Percentiles rank a stretch among this genome's conserved stretches.
Conservation (phyloP, 164 flowering plant species). For the Berberis vulgaris region DNA sequence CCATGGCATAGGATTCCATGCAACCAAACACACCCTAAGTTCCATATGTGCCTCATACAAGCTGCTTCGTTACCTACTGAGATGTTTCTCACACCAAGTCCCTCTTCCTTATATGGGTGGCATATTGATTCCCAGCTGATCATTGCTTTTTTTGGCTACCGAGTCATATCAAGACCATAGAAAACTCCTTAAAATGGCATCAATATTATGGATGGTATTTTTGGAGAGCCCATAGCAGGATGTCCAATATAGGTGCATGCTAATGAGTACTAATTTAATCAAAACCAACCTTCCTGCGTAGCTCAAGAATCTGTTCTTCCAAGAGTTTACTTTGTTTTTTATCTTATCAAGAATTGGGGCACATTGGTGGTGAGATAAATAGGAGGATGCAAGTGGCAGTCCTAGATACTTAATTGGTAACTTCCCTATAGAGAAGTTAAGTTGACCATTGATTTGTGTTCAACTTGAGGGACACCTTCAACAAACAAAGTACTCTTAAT, state of each 20-base stretch:
- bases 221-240: neutral
- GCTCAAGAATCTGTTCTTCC: neutral
- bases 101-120: neutral
- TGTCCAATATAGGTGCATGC: neutral
- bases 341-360: neutral
- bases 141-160: neutral
- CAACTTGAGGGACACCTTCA: neutral
- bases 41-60: no score
- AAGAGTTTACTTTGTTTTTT: neutral
- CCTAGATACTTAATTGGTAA: neutral
- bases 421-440: neutral
- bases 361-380: neutral
- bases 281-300: neutral
- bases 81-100: neutral
- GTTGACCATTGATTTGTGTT: neutral
- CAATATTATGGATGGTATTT: neutral
- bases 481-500: neutral
- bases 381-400: neutral
- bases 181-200: neutral
- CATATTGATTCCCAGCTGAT: neutral
- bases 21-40: no score
- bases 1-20: no score
- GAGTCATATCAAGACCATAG: neutral
- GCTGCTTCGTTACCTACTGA: no score
- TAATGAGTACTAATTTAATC: neutral